These are phyloP conservation scores for Fragaria iinumae DNA, from an alignment of 306 rosid species.

Conservation along the genomic window DNA sequence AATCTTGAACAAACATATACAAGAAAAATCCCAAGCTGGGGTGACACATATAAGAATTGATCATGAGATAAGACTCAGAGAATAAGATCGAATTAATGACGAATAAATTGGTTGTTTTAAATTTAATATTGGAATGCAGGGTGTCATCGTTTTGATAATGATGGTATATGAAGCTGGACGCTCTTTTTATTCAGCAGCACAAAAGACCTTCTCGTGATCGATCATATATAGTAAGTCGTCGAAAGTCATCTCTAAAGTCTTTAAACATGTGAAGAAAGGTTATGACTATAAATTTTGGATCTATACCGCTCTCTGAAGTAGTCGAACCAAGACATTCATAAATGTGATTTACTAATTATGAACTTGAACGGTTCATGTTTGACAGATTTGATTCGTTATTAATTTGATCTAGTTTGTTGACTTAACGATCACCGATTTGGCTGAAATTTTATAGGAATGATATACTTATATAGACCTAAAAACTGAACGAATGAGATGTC, in stretches of 20 bases:
- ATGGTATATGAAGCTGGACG: not conserved
- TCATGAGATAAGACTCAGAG: not conserved
- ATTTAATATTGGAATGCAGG: not conserved
- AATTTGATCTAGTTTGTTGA: too few species aligned
- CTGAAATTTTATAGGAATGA: too few species aligned
- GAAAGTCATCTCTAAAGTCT: not conserved
- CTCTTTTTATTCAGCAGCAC: not conserved
- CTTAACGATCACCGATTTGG: too few species aligned
- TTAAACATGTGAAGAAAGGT: not conserved
- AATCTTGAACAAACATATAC: not conserved
- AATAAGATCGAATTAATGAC: not conserved
- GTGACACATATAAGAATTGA: not conserved
- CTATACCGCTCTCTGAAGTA: too few species aligned
- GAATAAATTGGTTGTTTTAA: not conserved
- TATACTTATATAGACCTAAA: too few species aligned
- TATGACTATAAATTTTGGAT: not conserved
- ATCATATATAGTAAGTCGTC: not conserved
- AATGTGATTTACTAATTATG: too few species aligned
- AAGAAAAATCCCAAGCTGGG: not conserved
- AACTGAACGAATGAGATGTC: too few species aligned
- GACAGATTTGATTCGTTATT: too few species aligned
- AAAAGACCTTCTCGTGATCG: not conserved
- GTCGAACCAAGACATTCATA: too few species aligned
- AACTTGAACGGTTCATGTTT: too few species aligned
- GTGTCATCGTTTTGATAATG: not conserved